Percentiles rank a stretch among this genome's conserved stretches.
These are phyloP conservation scores for Canavalia gladiata DNA, from an alignment of 306 rosid genomes.

Conservation along the genomic window DNA sequence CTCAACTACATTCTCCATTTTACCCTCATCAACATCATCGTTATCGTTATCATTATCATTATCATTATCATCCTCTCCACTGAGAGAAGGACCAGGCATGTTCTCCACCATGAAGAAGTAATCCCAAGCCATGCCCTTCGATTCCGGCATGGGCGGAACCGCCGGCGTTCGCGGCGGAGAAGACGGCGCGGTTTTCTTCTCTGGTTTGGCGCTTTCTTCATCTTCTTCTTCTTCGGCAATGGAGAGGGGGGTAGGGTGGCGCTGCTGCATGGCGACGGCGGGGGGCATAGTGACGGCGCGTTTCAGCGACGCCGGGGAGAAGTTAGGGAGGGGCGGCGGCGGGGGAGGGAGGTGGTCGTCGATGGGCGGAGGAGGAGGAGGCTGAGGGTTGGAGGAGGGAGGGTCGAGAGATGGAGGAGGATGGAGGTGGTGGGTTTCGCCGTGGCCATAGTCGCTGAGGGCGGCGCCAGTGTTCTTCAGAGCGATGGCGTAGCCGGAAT, in stretches of 20 bases:
- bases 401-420: conserved; percentile 58
- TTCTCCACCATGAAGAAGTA: conserved; percentile 74
- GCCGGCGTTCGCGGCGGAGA: conserved; percentile 48
- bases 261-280: conserved; percentile 58
- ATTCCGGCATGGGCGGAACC: conserved; percentile 74
- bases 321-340: conserved; percentile 77
- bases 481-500: conserved; percentile 75
- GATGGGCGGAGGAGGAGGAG: conserved; percentile 65
- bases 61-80: conserved; percentile 53
- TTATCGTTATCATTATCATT: conserved; percentile 48
- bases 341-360: conserved; percentile 66
- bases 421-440: conserved; percentile 67
- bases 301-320: conserved; percentile 70
- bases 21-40: conserved; percentile 35
- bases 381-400: conserved; percentile 71
- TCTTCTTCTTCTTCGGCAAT: conserved; percentile 64
- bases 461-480: conserved; percentile 92
- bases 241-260: conserved; percentile 43
- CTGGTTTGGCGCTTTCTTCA: background rate
- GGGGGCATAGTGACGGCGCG: conserved; percentile 83
- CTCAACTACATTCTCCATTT: conserved; percentile 58
- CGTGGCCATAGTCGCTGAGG: conserved; percentile 78
- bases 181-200: conserved; percentile 23
- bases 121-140: conserved; percentile 81
- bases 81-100: conserved; percentile 66